Percentiles rank a stretch among this genome's conserved stretches.
Evolutionary conservation across 306 rosid genomes (phyloP).

Genomic region (Carpinus fangiana): DNA sequence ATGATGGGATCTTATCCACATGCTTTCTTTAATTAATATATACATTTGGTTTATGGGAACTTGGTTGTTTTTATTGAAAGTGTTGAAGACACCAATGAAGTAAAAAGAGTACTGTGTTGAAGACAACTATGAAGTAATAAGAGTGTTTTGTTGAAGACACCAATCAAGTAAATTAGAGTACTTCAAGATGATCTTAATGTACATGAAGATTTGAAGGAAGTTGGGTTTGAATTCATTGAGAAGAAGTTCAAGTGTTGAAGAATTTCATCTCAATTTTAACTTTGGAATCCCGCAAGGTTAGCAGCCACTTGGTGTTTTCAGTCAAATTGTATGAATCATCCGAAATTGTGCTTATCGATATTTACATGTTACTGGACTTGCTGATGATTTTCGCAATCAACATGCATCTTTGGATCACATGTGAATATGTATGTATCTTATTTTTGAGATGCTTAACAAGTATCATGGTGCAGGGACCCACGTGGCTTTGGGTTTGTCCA

Average conservation of each 20-base stretch:
- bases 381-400: slow-evolving; percentile 25
- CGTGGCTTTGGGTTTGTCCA: slow-evolving; percentile 99
- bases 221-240: slow-evolving; percentile 63
- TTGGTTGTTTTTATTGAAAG: slow-evolving; percentile 78
- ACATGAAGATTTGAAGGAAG: slow-evolving; percentile 58
- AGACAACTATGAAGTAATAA: slow-evolving; percentile 64
- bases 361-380: slow-evolving; percentile 21
- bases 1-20: slow-evolving; percentile 9
- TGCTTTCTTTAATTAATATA: slow-evolving; percentile 15
- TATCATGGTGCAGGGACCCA: slow-evolving; percentile 64
- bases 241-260: slow-evolving; percentile 79
- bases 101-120: slow-evolving; percentile 65
- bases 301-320: slow-evolving; percentile 59
- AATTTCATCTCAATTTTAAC: slow-evolving; percentile 63
- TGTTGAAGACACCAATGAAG: slow-evolving; percentile 79
- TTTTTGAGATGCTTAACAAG: not conserved
- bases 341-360: slow-evolving; percentile 13
- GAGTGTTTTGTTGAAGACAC: slow-evolving; percentile 53
- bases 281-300: slow-evolving; percentile 71
- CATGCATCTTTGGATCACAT: slow-evolving; percentile 16
- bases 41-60: slow-evolving; percentile 57
- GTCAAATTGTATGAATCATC: slow-evolving; percentile 41
- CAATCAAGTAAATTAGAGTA: slow-evolving; percentile 54
- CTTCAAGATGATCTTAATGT: slow-evolving; percentile 58
- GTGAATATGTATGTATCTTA: slow-evolving; percentile 12